A percentile compares a stretch with the other conserved stretches of the same genome.
These are phyloP conservation scores for Citrus glauca DNA, from an alignment of 345 rosid genomes.

Conservation along the genomic window DNA sequence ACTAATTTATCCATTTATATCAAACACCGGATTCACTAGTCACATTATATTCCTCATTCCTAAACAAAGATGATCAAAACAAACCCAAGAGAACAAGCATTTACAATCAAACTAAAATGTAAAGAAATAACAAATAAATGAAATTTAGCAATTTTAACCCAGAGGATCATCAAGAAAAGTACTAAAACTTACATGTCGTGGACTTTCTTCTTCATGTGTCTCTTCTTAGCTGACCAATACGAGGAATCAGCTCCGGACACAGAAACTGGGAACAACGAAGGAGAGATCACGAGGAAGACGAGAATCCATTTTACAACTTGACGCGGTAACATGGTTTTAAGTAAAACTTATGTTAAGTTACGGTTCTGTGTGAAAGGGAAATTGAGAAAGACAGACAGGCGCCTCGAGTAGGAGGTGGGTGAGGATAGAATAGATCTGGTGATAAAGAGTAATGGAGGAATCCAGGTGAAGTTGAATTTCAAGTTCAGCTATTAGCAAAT, in stretches of 20 bases:
- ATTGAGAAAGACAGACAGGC: not conserved
- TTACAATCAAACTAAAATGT: not conserved
- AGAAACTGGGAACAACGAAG: slow-evolving; percentile 25
- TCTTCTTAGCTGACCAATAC: slow-evolving; percentile 53
- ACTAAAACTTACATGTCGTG: slow-evolving; percentile 59
- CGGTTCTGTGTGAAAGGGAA: not conserved
- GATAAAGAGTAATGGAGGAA: no score
- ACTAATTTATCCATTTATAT: not conserved
- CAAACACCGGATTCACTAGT: not conserved
- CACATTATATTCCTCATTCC: not conserved
- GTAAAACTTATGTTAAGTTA: not conserved
- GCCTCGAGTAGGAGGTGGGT: not conserved
- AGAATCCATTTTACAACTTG: slow-evolving; percentile 28
- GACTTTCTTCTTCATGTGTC: slow-evolving; percentile 71
- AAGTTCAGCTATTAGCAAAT: not conserved
- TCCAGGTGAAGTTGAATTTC: not conserved
- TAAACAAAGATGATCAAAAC: not conserved
- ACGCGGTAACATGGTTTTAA: slow-evolving; percentile 13
- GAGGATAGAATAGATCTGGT: not conserved
- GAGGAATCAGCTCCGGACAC: slow-evolving; percentile 35
- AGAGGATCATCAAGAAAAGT: not conserved
- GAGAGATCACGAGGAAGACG: slow-evolving; percentile 43
- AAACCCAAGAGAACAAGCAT: not conserved
- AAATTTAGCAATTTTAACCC: not conserved
- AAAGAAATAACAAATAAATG: not conserved